Conservation (phyloP, 768 basidiomycete genomes). For the Suillus luteus region DNA sequence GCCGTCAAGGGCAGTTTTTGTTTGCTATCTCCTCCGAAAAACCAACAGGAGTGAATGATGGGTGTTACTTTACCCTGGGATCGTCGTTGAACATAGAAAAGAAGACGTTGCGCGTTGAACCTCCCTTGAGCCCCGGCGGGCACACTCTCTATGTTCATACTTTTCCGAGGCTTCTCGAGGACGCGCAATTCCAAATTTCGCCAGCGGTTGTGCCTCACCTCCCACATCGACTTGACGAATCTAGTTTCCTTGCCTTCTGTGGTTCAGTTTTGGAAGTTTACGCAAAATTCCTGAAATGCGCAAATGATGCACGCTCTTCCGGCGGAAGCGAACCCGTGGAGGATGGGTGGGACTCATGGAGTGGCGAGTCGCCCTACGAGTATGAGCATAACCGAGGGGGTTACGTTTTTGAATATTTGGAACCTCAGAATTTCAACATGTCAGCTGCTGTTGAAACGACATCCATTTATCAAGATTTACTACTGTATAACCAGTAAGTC, state of each 20-base stretch:
- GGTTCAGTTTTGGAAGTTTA: slow-evolving; percentile 3
- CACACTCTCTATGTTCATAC: slow-evolving; percentile 9
- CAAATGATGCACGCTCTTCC: background rate
- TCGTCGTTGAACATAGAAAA: background rate
- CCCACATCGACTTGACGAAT: background rate
- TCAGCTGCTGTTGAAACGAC: background rate
- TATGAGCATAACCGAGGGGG: background rate
- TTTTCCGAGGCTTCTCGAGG: slow-evolving; percentile 6
- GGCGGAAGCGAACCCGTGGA: background rate
- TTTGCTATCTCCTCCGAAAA: background rate
- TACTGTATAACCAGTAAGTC: slow-evolving; percentile 11
- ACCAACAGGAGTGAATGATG: background rate
- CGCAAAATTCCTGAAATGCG: background rate
- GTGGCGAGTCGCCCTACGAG: slow-evolving; percentile 7
- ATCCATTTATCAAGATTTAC: slow-evolving; percentile 3
- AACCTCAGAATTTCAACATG: slow-evolving; percentile 1
- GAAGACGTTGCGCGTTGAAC: background rate
- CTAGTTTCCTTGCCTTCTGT: slow-evolving; percentile 8
- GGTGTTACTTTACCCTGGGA: slow-evolving; percentile 6
- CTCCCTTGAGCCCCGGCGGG: background rate
- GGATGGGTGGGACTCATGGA: slow-evolving; percentile 10
- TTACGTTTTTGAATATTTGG: slow-evolving; percentile 10
- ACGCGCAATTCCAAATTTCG: background rate
- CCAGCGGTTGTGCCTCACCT: background rate
- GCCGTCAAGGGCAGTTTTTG: background rate